Evolutionary conservation across 345 rosid species (phyloP).

Genomic region (Schrenkiella parvula): DNA sequence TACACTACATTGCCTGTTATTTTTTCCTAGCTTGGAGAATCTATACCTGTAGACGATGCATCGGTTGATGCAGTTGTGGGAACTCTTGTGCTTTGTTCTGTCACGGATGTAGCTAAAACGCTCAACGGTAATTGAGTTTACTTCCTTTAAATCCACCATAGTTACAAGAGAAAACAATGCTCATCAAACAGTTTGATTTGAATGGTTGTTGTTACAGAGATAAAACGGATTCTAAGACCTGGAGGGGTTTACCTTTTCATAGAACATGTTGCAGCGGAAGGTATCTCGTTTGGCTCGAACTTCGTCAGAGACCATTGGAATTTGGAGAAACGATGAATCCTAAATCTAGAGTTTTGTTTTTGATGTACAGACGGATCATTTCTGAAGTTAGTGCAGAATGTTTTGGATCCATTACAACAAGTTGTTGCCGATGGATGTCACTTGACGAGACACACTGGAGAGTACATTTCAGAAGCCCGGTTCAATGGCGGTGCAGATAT

Average conservation of each 20-base stretch:
- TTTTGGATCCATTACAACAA: conserved; percentile 72
- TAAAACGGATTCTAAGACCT: conserved; percentile 72
- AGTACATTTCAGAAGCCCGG: conserved; percentile 50
- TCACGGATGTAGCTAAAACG: conserved; percentile 49
- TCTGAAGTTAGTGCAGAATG: conserved; percentile 50
- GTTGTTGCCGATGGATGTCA: conserved; percentile 71
- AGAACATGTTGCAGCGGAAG: conserved; percentile 89
- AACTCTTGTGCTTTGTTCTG: conserved; percentile 84
- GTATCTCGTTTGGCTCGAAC: conserved; percentile 20
- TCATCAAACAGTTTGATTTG: not conserved
- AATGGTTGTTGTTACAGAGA: conserved; percentile 40
- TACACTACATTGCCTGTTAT: not conserved
- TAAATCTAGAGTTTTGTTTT: not conserved
- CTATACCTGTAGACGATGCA: conserved; percentile 64
- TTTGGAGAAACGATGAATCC: not conserved
- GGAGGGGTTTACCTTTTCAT: conserved; percentile 73
- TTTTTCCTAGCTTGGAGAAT: conserved; percentile 61
- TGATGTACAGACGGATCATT: conserved; percentile 62
- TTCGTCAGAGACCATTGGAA: not conserved
- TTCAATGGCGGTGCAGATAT: conserved; percentile 54
- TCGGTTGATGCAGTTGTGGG: conserved; percentile 88
- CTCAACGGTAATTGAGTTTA: conserved; percentile 46
- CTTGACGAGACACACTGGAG: conserved; percentile 62
- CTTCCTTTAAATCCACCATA: not conserved
- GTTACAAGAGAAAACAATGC: not conserved